phyloP scores from a whole-genome alignment of 768 basidiomycete species.

The Amanita molliuscula region DNA sequence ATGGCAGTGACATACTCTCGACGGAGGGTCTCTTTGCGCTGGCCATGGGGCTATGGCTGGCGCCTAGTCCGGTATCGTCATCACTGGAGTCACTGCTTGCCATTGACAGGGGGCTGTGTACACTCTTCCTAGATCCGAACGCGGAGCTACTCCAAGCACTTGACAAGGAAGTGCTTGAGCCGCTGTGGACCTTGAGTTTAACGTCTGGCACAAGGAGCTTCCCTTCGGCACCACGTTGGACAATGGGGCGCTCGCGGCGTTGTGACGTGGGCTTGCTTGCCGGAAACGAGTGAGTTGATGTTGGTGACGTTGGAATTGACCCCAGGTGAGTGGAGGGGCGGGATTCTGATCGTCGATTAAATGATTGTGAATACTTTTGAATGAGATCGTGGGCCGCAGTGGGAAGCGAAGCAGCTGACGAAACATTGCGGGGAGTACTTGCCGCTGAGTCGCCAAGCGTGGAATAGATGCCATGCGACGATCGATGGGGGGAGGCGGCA shows the following conservation, averaged over 20 bases:
- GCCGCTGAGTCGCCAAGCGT: constrained; percentile 25
- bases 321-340: constrained; percentile 29
- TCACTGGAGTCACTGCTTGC: constrained; percentile 17
- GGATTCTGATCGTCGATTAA: constrained; percentile 45
- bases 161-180: constrained; percentile 27
- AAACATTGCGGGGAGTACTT: constrained; percentile 8
- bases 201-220: constrained; percentile 44
- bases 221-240: constrained; percentile 54
- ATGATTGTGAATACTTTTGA: constrained; percentile 43
- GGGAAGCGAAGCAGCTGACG: constrained; percentile 11
- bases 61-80: constrained; percentile 18
- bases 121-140: constrained; percentile 15
- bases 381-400: constrained; percentile 37
- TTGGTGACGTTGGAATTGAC: constrained; percentile 22
- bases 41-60: constrained; percentile 9
- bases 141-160: constrained; percentile 20
- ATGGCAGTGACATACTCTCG: constrained; percentile 31
- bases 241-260: constrained; percentile 40
- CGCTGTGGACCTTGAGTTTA: constrained; percentile 26
- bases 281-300: constrained; percentile 25
- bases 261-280: constrained; percentile 20
- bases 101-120: constrained; percentile 24
- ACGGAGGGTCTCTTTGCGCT: constrained; percentile 28
- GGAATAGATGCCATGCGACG: constrained; percentile 37
- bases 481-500: constrained; percentile 40